phyloP scores from a whole-genome alignment of 2,329 filamentous ascomycete species.

The Ceratocystis harringtonii region DNA sequence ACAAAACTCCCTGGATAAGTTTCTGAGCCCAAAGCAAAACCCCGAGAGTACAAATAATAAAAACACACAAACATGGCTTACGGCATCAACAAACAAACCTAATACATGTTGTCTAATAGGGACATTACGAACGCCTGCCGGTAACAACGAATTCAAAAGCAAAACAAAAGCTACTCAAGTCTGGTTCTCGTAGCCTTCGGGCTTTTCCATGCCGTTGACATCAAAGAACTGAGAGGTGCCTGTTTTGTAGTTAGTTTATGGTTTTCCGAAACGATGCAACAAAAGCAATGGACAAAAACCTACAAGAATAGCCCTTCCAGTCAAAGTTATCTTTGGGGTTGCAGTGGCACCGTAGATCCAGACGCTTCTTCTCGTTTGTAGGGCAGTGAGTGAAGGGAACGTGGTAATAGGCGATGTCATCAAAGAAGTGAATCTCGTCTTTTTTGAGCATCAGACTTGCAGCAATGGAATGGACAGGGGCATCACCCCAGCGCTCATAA shows the following conservation, averaged over 20 bases:
- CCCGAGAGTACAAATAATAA: background rate
- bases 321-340: constrained; percentile 97
- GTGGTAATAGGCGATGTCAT: constrained; percentile 97
- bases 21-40: background rate
- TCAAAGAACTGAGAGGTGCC: constrained; percentile 72
- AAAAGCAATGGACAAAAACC: constrained; percentile 27
- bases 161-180: constrained; percentile 25
- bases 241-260: constrained; percentile 16
- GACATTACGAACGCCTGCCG: constrained; percentile 12
- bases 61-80: constrained; percentile 5
- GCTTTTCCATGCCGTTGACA: constrained; percentile 64
- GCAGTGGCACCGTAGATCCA: constrained; percentile 84
- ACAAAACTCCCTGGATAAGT: background rate
- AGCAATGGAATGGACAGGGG: constrained; percentile 94
- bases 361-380: constrained; percentile 67
- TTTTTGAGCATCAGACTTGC: constrained; percentile 77
- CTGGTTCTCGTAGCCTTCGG: constrained; percentile 68
- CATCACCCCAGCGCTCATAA: constrained; percentile 97
- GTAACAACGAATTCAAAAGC: constrained; percentile 10
- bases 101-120: background rate
- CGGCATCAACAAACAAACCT: background rate
- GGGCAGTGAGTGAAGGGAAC: constrained; percentile 97
- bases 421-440: constrained; percentile 94
- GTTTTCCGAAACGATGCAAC: constrained; percentile 2
- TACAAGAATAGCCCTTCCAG: constrained; percentile 97